These are phyloP conservation scores for Biscutella laevigata DNA, from an alignment of 441 rosid genomes.

Conservation along the genomic window DNA sequence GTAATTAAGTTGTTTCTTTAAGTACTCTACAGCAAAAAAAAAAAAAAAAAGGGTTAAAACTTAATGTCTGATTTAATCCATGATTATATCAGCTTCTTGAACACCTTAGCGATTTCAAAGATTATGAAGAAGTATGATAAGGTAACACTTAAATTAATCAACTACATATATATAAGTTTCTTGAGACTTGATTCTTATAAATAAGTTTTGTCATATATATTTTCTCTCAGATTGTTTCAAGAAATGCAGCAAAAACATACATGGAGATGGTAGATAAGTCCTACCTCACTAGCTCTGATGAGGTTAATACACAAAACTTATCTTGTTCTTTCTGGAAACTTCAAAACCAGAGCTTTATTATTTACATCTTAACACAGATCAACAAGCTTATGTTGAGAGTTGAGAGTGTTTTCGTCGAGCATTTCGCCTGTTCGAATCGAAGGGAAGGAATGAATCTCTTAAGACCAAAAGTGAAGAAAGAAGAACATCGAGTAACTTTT, in stretches of 20 bases:
- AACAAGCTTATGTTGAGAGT: conserved; percentile 36
- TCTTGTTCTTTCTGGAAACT: neutral
- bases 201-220: neutral
- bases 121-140: conserved; percentile 54
- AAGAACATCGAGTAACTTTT: conserved; percentile 29
- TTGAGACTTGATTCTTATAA: neutral
- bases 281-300: conserved; percentile 42
- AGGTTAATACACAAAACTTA: conserved; percentile 25
- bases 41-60: neutral
- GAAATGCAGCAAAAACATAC: conserved; percentile 37
- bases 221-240: conserved; percentile 34
- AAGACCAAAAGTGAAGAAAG: conserved; percentile 33
- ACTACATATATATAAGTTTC: neutral
- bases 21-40: no score
- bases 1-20: conserved; percentile 24
- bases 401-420: conserved; percentile 33
- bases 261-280: conserved; percentile 51
- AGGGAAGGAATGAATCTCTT: conserved; percentile 34
- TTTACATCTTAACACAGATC: conserved; percentile 19
- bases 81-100: conserved; percentile 29
- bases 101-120: conserved; percentile 39
- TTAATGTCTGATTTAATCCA: neutral
- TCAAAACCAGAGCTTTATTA: neutral
- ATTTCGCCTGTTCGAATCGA: conserved; percentile 31
- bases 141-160: conserved; percentile 23